phyloP scores from a whole-genome alignment of 169 alveolate genomes.

The Cryptosporidium bovis region DNA sequence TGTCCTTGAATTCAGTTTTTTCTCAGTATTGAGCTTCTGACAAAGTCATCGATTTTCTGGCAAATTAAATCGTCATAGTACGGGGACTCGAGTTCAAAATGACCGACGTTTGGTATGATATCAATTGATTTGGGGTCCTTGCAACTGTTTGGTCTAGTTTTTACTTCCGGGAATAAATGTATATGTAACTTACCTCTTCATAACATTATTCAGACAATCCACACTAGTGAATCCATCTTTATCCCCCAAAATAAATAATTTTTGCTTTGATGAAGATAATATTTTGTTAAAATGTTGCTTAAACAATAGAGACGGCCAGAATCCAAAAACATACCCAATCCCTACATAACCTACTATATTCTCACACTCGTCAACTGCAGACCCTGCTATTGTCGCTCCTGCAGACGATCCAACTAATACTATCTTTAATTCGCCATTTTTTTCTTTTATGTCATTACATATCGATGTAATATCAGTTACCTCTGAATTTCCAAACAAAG shows the following conservation, averaged over 20 bases:
- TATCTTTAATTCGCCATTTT: conserved; percentile 25
- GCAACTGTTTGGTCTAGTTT: conserved; percentile 50
- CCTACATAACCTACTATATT: conserved; percentile 78
- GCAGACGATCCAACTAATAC: conserved; percentile 82
- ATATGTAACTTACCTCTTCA: conserved; percentile 73
- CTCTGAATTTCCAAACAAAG: conserved; percentile 76
- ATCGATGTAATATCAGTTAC: conserved; percentile 76
- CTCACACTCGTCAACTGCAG: conserved; percentile 77
- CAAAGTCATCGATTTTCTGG: conserved; percentile 15
- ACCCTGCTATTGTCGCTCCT: conserved; percentile 82
- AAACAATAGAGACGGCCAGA: conserved; percentile 77
- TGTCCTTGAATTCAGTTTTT: too few relatives aligned
- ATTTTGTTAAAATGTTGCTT: conserved; percentile 76
- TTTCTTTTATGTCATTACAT: conserved; percentile 70
- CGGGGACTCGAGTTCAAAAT: conserved; percentile 78
- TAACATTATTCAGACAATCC: conserved; percentile 54
- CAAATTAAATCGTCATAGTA: conserved; percentile 22
- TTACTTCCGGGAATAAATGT: not conserved
- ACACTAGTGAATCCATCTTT: conserved; percentile 78
- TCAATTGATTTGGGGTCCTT: conserved; percentile 75
- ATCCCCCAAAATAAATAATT: conserved; percentile 78
- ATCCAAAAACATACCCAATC: conserved; percentile 80
- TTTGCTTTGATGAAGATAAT: conserved; percentile 73
- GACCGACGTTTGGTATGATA: conserved; percentile 76
- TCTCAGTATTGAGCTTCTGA: not conserved